Evolutionary conservation across 768 basidiomycete species (phyloP).

Genomic region (Mycena chlorophos): DNA sequence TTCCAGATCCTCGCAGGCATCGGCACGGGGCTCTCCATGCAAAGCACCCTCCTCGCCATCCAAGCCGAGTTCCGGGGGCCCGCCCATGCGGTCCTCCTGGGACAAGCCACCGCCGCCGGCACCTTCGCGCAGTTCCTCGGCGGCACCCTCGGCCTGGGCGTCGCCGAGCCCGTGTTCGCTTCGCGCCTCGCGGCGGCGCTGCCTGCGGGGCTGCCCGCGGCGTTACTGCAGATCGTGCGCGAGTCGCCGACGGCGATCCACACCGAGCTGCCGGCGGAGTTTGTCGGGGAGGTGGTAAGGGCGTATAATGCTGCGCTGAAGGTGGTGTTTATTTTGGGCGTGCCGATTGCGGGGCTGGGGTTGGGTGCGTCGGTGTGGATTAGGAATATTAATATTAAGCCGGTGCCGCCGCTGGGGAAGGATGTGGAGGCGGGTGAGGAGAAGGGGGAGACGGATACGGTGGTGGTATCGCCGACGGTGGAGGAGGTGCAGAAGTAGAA

Average conservation of each 20-base stretch:
- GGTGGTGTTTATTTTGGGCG: slow-evolving; percentile 17
- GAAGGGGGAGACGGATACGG: too few relatives aligned
- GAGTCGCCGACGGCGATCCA: slow-evolving; percentile 20
- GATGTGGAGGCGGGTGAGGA: too few relatives aligned
- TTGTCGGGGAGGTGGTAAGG: slow-evolving; percentile 19
- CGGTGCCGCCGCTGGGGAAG: too few relatives aligned
- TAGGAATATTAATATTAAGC: neutral
- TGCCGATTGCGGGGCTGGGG: slow-evolving; percentile 5
- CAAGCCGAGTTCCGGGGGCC: neutral
- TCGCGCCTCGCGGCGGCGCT: slow-evolving; percentile 13
- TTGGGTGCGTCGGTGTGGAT: neutral
- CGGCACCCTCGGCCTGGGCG: slow-evolving; percentile 14
- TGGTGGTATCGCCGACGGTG: too few relatives aligned
- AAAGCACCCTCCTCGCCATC: slow-evolving; percentile 9
- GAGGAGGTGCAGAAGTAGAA: too few relatives aligned
- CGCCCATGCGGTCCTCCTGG: slow-evolving; percentile 6
- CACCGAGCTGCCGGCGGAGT: slow-evolving; percentile 1
- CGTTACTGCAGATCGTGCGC: slow-evolving; percentile 3
- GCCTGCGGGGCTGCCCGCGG: slow-evolving; percentile 13
- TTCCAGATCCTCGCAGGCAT: slow-evolving; percentile 18
- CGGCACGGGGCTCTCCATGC: slow-evolving; percentile 17
- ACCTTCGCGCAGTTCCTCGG: slow-evolving; percentile 21
- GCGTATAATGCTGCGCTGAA: slow-evolving; percentile 7
- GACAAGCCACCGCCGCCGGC: slow-evolving; percentile 16
- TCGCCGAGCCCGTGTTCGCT: slow-evolving; percentile 19